Conservation (phyloP, 2,329 filamentous ascomycete genomes). For the Cercospora janseana region DNA sequence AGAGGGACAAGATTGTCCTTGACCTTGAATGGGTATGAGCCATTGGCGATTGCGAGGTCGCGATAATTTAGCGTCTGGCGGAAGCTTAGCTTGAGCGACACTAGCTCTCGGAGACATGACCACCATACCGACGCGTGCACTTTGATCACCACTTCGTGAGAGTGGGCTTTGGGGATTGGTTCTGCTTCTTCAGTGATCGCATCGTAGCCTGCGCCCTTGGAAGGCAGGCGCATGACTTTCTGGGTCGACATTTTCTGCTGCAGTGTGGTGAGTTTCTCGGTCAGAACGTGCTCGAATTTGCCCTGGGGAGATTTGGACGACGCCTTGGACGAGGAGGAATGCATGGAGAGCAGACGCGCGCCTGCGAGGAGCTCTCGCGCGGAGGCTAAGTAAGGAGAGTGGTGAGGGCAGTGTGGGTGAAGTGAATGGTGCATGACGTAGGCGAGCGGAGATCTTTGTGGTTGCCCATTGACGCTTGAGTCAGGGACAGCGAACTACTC, state of each 20-base stretch:
- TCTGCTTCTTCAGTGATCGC: slow-evolving; percentile 16
- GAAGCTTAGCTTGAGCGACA: slow-evolving; percentile 2
- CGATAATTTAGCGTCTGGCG: slow-evolving; percentile 50
- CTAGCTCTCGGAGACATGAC: background rate
- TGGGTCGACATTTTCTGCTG: slow-evolving; percentile 19
- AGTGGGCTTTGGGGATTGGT: slow-evolving; percentile 32
- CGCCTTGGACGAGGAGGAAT: slow-evolving; percentile 4
- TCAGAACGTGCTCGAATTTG: slow-evolving; percentile 11
- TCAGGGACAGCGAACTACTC: slow-evolving; percentile 13
- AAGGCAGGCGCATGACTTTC: slow-evolving; percentile 20
- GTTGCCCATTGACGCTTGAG: slow-evolving; percentile 5
- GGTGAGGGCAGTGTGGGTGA: background rate
- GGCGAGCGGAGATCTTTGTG: slow-evolving; percentile 7
- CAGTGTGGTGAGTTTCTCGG: slow-evolving; percentile 11
- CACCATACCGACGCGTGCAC: slow-evolving; percentile 43
- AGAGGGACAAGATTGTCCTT: slow-evolving; percentile 55
- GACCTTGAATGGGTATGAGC: slow-evolving; percentile 23
- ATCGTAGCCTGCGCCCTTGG: slow-evolving; percentile 23
- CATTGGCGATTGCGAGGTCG: slow-evolving; percentile 38
- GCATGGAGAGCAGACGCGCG: slow-evolving; percentile 2
- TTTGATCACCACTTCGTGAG: slow-evolving; percentile 50
- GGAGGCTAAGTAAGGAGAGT: background rate
- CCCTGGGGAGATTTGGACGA: slow-evolving; percentile 6
- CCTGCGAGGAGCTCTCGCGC: slow-evolving; percentile 1
- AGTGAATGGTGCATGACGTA: slow-evolving; percentile 10